Percentiles rank a stretch among this genome's conserved stretches.
These are phyloP conservation scores for Geotrichum cucujoidarum DNA, from an alignment of 1,139 yeast genomes.

Conservation along the genomic window DNA sequence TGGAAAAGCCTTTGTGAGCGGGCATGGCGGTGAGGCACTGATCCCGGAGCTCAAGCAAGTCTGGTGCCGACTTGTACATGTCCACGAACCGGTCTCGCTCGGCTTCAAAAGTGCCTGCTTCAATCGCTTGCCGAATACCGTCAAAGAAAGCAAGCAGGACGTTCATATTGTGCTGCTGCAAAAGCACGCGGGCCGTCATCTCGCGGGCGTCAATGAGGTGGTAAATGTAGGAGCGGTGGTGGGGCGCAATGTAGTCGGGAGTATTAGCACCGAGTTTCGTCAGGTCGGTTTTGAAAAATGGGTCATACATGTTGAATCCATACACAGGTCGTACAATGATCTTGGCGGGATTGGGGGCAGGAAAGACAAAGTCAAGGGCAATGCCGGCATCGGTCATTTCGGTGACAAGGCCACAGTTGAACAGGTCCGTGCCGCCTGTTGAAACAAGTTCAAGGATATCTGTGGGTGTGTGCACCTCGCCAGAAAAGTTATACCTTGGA, in stretches of 20 bases:
- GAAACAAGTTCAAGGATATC: constrained; percentile 33
- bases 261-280: constrained; percentile 25
- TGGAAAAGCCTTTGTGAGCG: too few relatives aligned
- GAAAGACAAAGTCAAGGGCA: constrained; percentile 36
- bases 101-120: constrained; percentile 31
- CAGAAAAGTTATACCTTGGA: constrained; percentile 28
- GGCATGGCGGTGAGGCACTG: too few relatives aligned
- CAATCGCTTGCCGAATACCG: constrained; percentile 34
- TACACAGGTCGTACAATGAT: constrained; percentile 20
- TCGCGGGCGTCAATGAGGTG: constrained; percentile 41
- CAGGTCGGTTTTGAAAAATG: constrained; percentile 33
- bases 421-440: constrained; percentile 36
- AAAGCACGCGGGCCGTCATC: constrained; percentile 42
- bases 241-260: constrained; percentile 27
- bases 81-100: constrained; percentile 27
- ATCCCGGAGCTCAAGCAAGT: constrained; percentile 8
- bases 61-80: constrained; percentile 30
- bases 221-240: constrained; percentile 40
- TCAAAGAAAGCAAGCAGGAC: constrained; percentile 32
- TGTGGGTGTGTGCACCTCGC: constrained; percentile 32
- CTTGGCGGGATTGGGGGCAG: constrained; percentile 23
- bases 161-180: constrained; percentile 39
- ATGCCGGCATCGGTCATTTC: constrained; percentile 38
- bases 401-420: constrained; percentile 34
- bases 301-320: constrained; percentile 36